Evolutionary conservation across 2,329 filamentous ascomycete species (phyloP), one percentile per base, ranked within the genome.

Genomic region (Diplodia mutila): DNA sequence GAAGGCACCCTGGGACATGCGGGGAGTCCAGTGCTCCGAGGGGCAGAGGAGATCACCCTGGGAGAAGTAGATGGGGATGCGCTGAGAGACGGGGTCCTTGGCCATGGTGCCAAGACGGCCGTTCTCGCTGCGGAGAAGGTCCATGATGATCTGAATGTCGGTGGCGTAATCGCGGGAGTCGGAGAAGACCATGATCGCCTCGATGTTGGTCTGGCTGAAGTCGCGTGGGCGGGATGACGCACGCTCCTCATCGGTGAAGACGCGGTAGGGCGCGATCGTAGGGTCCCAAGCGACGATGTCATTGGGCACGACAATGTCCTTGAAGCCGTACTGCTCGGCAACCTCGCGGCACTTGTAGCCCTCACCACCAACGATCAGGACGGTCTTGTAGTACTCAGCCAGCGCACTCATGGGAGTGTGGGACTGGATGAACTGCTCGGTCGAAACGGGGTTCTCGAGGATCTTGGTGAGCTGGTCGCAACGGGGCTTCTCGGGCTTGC

Each of bases 371-470:
- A 91, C 88, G 3, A 92, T 90, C 3, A 93, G 84, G 42, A 93
- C 90, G 2, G 90, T 92, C 73, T 87, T 85, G 83, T 92, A 92
- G 84, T 92, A 92, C 78, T 92, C 89, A 25, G 90, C 82, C 73
- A 92, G 80, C 54, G 90, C 90, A 68, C 89, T 89, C 90, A 92
- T 92, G 72, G 90, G 90, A 4, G 89, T 92, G 83, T 91, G 90
- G 1, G 88, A 90, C 79, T 92, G 90, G 75, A 92, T 91, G 83
- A 92, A 93, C 77, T 92, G 90, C 68, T 91, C 89, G 46, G 86
- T 90, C 63, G 83, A 86, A 77, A 91, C 87, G 64, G 88, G 88
- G 73, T 85, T 85, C 68, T 85, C 80, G 54, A 92, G 83, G 70
- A 92, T 91, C 76, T 86, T 86, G 70, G 86, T 84, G 21, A 92